phyloP scores from a whole-genome alignment of 352 stramenopile genomes.

The Globisporangium camurandrum region DNA sequence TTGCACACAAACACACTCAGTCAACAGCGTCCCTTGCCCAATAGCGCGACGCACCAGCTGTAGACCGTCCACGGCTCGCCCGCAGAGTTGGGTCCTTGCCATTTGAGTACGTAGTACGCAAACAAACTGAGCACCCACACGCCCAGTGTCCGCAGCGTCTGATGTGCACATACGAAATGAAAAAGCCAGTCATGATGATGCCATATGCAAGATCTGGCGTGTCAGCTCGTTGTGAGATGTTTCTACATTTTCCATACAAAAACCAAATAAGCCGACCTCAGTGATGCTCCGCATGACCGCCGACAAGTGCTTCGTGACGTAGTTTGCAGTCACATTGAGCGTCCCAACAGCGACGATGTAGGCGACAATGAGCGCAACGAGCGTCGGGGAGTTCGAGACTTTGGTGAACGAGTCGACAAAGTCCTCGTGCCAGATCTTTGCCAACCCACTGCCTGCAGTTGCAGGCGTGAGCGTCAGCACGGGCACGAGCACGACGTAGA shows the following conservation, averaged over 20 bases:
- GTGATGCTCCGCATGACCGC: conserved; percentile 77
- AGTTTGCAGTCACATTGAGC: conserved; percentile 77
- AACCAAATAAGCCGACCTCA: conserved; percentile 58
- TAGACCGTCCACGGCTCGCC: conserved; percentile 67
- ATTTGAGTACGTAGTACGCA: conserved; percentile 73
- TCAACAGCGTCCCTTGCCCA: no score
- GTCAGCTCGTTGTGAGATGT: no score
- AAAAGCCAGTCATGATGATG: not conserved
- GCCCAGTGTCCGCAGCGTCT: conserved; percentile 67
- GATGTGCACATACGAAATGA: conserved; percentile 7
- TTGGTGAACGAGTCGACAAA: conserved; percentile 76
- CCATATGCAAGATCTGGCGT: no score
- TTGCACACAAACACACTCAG: not conserved
- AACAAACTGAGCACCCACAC: conserved; percentile 75
- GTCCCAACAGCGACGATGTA: conserved; percentile 73
- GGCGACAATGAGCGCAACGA: conserved; percentile 43
- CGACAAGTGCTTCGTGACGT: conserved; percentile 83
- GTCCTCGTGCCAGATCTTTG: conserved; percentile 77
- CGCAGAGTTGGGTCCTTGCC: conserved; percentile 43
- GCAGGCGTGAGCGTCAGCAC: conserved; percentile 55
- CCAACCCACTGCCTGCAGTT: conserved; percentile 17
- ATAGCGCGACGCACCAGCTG: conserved; percentile 39
- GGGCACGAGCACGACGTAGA: conserved; percentile 64
- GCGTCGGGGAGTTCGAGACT: conserved; percentile 53
- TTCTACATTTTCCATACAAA: no score